phyloP scores from a whole-genome alignment of 23 red algal genomes.

The Gracilaria gracilis region DNA sequence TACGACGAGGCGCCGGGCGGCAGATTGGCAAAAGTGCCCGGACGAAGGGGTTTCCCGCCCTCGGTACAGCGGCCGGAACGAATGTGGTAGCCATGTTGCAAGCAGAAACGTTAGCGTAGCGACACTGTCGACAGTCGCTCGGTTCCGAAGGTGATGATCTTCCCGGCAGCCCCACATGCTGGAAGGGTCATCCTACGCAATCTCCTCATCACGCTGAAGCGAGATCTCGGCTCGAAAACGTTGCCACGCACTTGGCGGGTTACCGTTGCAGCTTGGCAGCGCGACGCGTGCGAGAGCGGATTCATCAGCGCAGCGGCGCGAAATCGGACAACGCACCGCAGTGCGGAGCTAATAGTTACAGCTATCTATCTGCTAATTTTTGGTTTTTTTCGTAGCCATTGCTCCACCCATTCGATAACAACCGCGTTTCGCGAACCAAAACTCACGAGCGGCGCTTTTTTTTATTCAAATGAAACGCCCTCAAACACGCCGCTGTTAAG shows the following conservation, averaged over 20 bases:
- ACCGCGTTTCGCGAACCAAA: no score
- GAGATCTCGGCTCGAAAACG: not conserved
- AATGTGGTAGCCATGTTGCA: not conserved
- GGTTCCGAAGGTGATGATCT: no score
- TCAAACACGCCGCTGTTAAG: not conserved
- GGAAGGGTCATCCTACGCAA: no score
- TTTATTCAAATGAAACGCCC: slow-evolving; percentile 1
- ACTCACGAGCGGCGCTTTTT: not conserved
- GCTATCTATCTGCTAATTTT: slow-evolving; percentile 11
- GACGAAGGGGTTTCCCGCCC: not conserved
- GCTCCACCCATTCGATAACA: not conserved
- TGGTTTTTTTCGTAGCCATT: not conserved
- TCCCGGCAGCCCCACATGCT: no score
- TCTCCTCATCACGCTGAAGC: no score
- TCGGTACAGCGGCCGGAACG: not conserved
- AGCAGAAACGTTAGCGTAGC: no score
- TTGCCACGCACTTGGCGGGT: not conserved
- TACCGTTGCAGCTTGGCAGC: not conserved
- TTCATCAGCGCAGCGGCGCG: not conserved
- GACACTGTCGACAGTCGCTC: no score
- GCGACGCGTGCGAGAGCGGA: no score
- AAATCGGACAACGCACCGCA: not conserved
- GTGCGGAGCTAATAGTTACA: no score
- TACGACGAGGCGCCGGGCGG: not conserved
- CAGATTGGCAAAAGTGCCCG: not conserved